phyloP scores from a whole-genome alignment of 1,284 basidiomycete species.

The Pulveroboletus sp. region DNA sequence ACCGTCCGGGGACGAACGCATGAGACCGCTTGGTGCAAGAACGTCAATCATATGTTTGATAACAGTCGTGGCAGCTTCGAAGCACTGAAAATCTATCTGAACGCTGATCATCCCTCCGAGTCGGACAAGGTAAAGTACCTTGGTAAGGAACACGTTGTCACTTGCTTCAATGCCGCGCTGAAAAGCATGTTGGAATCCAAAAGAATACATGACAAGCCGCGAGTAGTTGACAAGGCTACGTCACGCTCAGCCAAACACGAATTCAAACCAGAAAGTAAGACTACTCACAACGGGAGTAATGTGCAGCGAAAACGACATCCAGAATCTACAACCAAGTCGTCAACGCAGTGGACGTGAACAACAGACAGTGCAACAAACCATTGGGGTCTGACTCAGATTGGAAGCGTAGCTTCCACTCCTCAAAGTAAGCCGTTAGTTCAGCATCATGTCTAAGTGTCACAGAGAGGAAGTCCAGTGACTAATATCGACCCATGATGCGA shows the following conservation, averaged over 20 bases:
- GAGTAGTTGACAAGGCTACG: constrained; percentile 72
- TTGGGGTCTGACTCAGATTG: constrained; percentile 53
- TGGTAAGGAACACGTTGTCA: constrained; percentile 68
- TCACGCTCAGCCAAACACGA: constrained; percentile 18
- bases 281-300: constrained; percentile 71
- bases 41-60: constrained; percentile 65
- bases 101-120: not conserved
- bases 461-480: constrained; percentile 67
- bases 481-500: not conserved
- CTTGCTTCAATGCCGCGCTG: constrained; percentile 63
- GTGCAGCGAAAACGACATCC: constrained; percentile 64
- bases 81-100: constrained; percentile 44
- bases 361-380: constrained; percentile 37
- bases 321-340: constrained; percentile 46
- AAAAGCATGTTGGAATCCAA: constrained; percentile 81
- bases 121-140: constrained; percentile 44
- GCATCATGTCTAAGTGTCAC: constrained; percentile 64
- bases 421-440: constrained; percentile 55
- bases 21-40: constrained; percentile 71
- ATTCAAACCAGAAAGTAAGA: not conserved
- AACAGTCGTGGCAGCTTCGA: constrained; percentile 69
- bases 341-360: not conserved
- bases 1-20: constrained; percentile 84
- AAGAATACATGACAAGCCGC: constrained; percentile 83
- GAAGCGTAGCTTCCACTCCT: constrained; percentile 65